Evolutionary conservation across 2,329 filamentous ascomycete genomes (phyloP).

Genomic region (Corniculantispora saksenae): DNA sequence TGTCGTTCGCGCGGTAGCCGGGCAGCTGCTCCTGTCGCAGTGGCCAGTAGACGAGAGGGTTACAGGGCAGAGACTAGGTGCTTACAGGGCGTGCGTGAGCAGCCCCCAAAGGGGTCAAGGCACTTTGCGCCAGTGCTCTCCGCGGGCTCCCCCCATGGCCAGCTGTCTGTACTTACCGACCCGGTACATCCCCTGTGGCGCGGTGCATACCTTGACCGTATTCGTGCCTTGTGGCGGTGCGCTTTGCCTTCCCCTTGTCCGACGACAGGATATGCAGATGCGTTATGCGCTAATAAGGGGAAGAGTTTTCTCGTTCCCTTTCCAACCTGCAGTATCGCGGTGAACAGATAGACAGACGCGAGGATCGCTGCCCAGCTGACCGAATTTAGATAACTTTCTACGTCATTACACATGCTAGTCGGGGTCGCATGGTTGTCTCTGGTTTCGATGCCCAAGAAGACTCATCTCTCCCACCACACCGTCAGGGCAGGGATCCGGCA

Average conservation of each 20-base stretch:
- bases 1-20: conserved; percentile 11
- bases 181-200: not conserved
- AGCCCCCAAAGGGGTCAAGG: not conserved
- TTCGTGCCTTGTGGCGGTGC: conserved; percentile 1
- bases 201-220: not conserved
- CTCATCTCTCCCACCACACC: not conserved
- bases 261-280: not conserved
- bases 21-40: not conserved
- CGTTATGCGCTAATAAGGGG: not conserved
- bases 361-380: not conserved
- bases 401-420: not conserved
- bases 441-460: not conserved
- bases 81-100: not conserved
- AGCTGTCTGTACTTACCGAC: not conserved
- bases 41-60: not conserved
- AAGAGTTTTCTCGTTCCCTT: not conserved
- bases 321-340: not conserved
- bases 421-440: not conserved
- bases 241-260: not conserved
- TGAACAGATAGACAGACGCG: no score
- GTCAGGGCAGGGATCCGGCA: not conserved
- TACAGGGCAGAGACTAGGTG: not conserved
- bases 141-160: no score
- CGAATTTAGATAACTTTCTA: not conserved
- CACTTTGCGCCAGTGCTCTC: not conserved